Evolutionary conservation across 2,329 filamentous ascomycete species (phyloP).

Genomic region (Cytospora schulzeri): DNA sequence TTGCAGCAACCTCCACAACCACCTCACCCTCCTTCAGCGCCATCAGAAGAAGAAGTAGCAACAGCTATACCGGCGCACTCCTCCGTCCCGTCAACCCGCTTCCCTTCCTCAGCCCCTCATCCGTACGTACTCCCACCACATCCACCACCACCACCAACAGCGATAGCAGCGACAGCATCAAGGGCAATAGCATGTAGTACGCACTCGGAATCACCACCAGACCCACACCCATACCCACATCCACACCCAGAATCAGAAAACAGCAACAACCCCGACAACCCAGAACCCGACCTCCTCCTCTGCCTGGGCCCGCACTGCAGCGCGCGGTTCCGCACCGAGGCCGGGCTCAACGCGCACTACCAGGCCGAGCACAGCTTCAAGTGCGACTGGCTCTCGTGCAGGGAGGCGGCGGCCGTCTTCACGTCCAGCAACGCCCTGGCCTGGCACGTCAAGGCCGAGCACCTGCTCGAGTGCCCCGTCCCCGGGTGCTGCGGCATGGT

Average conservation of each 20-base stretch:
- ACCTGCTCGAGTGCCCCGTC: constrained; percentile 46
- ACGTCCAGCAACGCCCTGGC: constrained; percentile 41
- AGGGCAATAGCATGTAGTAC: background rate
- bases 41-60: background rate
- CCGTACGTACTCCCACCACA: background rate
- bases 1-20: background rate
- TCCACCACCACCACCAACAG: background rate
- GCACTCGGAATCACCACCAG: background rate
- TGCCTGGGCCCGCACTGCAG: constrained; percentile 22
- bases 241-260: background rate
- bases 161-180: background rate
- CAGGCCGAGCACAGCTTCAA: constrained; percentile 36
- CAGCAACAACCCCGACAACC: no score
- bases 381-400: constrained; percentile 46
- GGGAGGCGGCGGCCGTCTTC: constrained; percentile 39
- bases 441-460: constrained; percentile 48
- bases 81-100: background rate
- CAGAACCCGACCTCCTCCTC: constrained; percentile 11
- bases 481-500: constrained; percentile 42
- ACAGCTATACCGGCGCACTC: background rate
- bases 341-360: constrained; percentile 28
- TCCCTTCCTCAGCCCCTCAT: background rate
- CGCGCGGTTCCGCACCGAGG: constrained; percentile 17
- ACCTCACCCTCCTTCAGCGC: background rate
- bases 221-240: background rate